Evolutionary conservation across 176 grass and related monocot genomes (phyloP).

Genomic region (Oryza glaberrima): DNA sequence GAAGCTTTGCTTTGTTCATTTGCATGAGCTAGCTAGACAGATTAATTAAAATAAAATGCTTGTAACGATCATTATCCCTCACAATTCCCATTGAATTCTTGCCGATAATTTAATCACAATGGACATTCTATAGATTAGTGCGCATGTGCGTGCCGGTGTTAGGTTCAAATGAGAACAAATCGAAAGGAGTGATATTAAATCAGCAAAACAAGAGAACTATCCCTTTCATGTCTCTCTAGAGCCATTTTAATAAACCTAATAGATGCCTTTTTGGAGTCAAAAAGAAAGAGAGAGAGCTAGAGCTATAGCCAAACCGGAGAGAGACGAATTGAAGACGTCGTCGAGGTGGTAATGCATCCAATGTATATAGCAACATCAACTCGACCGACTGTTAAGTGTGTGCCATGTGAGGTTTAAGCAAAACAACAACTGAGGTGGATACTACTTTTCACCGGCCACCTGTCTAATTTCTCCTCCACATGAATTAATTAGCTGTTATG

Average conservation of each 20-base stretch:
- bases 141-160: slow-evolving; percentile 58
- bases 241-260: slow-evolving; percentile 56
- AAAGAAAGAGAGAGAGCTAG: slow-evolving; percentile 35
- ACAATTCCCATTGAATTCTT: slow-evolving; percentile 35
- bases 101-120: slow-evolving; percentile 45
- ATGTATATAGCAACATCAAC: slow-evolving; percentile 39
- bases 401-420: slow-evolving; percentile 58
- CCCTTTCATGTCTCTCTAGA: slow-evolving; percentile 73
- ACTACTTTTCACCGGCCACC: slow-evolving; percentile 54
- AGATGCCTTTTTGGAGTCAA: slow-evolving; percentile 50
- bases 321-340: slow-evolving; percentile 23
- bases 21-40: slow-evolving; percentile 49
- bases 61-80: slow-evolving; percentile 57
- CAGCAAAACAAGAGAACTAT: slow-evolving; percentile 57
- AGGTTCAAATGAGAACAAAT: slow-evolving; percentile 62
- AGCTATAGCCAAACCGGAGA: slow-evolving; percentile 32
- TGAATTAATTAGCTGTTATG: slow-evolving; percentile 36
- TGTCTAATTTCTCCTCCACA: slow-evolving; percentile 49
- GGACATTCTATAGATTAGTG: slow-evolving; percentile 53
- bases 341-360: slow-evolving; percentile 41
- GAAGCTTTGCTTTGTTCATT: slow-evolving; percentile 40
- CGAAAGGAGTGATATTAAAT: slow-evolving; percentile 52
- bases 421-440: slow-evolving; percentile 46
- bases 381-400: slow-evolving; percentile 57
- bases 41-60: slow-evolving; percentile 26